A percentile compares a stretch with the other conserved stretches of the same genome.
Evolutionary conservation across 1,139 yeast species (phyloP).

Genomic region (Petasospora rhodanensis): DNA sequence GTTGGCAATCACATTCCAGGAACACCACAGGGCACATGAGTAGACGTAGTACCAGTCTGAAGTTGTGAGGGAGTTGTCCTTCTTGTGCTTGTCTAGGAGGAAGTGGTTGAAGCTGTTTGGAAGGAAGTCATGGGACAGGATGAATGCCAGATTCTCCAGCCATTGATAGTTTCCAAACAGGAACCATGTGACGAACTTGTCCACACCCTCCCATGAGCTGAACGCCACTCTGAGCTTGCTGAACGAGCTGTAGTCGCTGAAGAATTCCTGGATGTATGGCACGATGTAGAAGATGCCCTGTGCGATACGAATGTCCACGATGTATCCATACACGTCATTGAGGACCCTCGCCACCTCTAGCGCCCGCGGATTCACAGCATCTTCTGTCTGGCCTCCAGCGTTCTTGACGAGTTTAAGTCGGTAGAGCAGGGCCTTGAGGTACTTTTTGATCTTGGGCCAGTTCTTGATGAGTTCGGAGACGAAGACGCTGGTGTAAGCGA

Average conservation of each 20-base stretch:
- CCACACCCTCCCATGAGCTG: slow-evolving; percentile 13
- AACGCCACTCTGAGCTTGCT: slow-evolving; percentile 13
- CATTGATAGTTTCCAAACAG: slow-evolving; percentile 19
- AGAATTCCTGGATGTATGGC: slow-evolving; percentile 21
- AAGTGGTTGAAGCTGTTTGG: slow-evolving; percentile 15
- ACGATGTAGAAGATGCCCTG: slow-evolving; percentile 20
- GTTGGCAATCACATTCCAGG: slow-evolving; percentile 17
- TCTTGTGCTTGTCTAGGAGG: slow-evolving; percentile 15
- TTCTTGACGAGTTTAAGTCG: slow-evolving; percentile 9
- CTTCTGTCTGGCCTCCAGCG: background rate
- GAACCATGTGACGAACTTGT: slow-evolving; percentile 16
- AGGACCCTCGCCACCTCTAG: slow-evolving; percentile 9
- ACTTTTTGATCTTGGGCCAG: slow-evolving; percentile 17
- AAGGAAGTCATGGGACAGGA: slow-evolving; percentile 21
- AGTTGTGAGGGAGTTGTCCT: slow-evolving; percentile 11
- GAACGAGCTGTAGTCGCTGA: slow-evolving; percentile 18
- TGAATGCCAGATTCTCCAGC: slow-evolving; percentile 23
- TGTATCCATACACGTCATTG: slow-evolving; percentile 20
- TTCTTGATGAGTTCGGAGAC: slow-evolving; percentile 20
- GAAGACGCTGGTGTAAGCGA: slow-evolving; percentile 19
- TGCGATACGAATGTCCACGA: slow-evolving; percentile 24
- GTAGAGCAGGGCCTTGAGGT: slow-evolving; percentile 13
- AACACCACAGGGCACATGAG: slow-evolving; percentile 24
- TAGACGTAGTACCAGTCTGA: slow-evolving; percentile 25
- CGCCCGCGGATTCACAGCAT: slow-evolving; percentile 9